Conservation (phyloP, 306 rosid genomes). For the Vigna angularis region DNA sequence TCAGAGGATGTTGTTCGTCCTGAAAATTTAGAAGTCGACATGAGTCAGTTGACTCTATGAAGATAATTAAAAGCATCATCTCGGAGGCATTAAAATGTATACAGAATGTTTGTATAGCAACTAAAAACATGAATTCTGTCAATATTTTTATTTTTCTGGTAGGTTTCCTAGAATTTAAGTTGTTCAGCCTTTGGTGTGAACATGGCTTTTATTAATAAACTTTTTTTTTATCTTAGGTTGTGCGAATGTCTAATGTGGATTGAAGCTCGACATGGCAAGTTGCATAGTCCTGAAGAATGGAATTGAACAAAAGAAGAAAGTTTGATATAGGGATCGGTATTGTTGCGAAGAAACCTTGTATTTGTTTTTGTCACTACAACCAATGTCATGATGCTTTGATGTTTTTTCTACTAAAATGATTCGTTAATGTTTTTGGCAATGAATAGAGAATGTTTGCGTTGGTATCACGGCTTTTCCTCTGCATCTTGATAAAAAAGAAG, state of each 20-base stretch:
- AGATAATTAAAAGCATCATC: conserved; percentile 31
- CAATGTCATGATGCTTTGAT: background rate
- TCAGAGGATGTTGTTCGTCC: conserved; percentile 55
- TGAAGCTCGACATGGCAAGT: conserved; percentile 22
- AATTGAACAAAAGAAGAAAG: background rate
- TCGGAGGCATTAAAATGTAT: conserved; percentile 37
- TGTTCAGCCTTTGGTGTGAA: conserved; percentile 29
- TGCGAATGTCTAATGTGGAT: conserved; percentile 18
- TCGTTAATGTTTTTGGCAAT: background rate
- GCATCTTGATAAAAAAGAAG: background rate
- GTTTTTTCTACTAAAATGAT: background rate
- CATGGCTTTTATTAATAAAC: background rate
- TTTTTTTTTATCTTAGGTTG: background rate
- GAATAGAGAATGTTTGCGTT: background rate
- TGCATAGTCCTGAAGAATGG: background rate
- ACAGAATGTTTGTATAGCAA: conserved; percentile 45
- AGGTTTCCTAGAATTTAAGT: conserved; percentile 35
- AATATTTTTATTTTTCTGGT: conserved; percentile 18
- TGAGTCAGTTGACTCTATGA: conserved; percentile 39
- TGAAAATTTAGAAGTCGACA: conserved; percentile 35
- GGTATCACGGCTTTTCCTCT: background rate
- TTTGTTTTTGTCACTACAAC: background rate
- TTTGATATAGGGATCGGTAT: conserved; percentile 5
- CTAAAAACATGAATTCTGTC: conserved; percentile 33
- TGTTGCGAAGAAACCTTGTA: background rate